Evolutionary conservation across 2,329 filamentous ascomycete species (phyloP).

Genomic region (Fusarium incarnatum): DNA sequence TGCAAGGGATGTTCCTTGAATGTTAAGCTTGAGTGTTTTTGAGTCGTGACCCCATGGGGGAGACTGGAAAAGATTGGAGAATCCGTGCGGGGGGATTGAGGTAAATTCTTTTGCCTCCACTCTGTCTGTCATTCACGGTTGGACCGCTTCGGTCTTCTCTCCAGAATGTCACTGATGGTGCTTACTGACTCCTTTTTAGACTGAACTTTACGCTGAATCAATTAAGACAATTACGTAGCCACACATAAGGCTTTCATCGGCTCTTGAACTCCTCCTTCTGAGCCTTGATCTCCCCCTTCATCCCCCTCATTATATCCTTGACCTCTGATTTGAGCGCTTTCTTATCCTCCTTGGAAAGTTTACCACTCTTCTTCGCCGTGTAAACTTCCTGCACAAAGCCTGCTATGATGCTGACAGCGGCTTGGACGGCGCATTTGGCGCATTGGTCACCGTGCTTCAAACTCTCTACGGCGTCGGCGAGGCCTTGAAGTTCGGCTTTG

Average conservation of each 20-base stretch:
- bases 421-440: slow-evolving; percentile 25
- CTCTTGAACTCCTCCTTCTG: slow-evolving; percentile 12
- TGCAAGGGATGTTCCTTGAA: background rate
- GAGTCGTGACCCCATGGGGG: slow-evolving; percentile 8
- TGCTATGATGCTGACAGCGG: slow-evolving; percentile 8
- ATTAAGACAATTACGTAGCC: background rate
- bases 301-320: slow-evolving; percentile 17
- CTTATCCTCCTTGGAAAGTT: slow-evolving; percentile 33
- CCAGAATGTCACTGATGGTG: background rate
- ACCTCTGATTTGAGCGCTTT: slow-evolving; percentile 31
- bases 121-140: background rate
- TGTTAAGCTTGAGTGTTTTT: background rate
- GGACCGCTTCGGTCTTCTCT: slow-evolving; percentile 13
- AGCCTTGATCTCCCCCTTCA: slow-evolving; percentile 14
- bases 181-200: background rate
- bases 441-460: slow-evolving; percentile 15
- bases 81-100: slow-evolving; percentile 15
- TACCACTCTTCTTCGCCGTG: slow-evolving; percentile 28
- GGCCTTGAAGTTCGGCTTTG: slow-evolving; percentile 12
- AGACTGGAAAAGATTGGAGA: slow-evolving; percentile 2
- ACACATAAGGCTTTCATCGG: background rate
- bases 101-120: slow-evolving; percentile 1
- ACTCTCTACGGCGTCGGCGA: slow-evolving; percentile 6
- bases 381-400: slow-evolving; percentile 16
- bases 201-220: background rate